Base-by-base conservation (phyloP, 208 protist genomes). In the Leishmania guyanensis region DNA sequence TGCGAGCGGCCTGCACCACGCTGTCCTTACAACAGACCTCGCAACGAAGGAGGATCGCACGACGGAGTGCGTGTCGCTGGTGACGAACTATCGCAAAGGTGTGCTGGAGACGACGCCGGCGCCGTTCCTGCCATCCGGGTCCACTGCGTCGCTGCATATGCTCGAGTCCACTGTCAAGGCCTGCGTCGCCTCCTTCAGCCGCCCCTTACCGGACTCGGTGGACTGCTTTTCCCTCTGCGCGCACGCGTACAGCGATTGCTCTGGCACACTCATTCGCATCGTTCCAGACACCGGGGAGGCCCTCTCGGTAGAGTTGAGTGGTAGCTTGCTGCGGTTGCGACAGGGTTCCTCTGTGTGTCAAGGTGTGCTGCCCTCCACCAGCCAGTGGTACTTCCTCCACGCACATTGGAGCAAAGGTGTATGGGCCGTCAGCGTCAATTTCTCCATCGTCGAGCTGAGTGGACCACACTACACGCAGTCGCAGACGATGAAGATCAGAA, bases 361-460 rank as follows among this genome's bases (percentile, higher is more conserved):
- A 69, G 91, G 92, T 29, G 77, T 88, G 43, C 78, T 89, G 39
- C 86, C 87, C 43, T 89, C 73, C 81, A 84, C 75, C 75, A 78
- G 78, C 8, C 83, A 89, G 74, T 96, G 92, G 91, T 89, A 89
- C 56, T 90, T 93, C 64, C 56, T 97, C 20, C 87, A 89, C 29
- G 93, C 80, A 10, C 83, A 88, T 68, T 97, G 94, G 93, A 88
- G 50, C 43, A 84, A 80, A 48, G 93, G 93, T 16, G 85, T 86
- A 70, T 96, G 93, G 90, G 87, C 86, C 22, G 74, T 95, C 26
- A 84, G 65, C 48, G 84, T 97, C n/a, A 92, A 97, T 69, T 82
- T 79, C 29, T 75, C 70, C 66, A 77, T 91, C 33, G 80, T 95
- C 14, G 88, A 92, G 56, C 84, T 97, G 69, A 79, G 81, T 54